Evolutionary conservation across 2,329 filamentous ascomycete species (phyloP).

Genomic region (Ophiostoma montium): DNA sequence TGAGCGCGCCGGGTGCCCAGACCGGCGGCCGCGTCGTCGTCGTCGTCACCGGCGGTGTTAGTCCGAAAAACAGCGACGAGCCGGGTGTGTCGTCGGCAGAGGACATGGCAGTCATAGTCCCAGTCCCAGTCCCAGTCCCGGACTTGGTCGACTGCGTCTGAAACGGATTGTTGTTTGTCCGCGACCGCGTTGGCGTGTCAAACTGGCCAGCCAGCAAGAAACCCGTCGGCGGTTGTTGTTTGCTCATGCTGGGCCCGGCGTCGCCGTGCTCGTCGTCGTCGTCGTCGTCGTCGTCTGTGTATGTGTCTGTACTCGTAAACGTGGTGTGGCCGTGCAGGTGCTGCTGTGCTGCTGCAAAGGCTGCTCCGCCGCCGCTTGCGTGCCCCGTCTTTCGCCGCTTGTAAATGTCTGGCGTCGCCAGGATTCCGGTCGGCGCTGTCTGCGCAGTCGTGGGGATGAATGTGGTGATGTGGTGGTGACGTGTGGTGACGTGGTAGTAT

Average conservation of each 20-base stretch:
- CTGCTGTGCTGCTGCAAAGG: not conserved
- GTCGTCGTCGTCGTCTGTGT: too few species aligned
- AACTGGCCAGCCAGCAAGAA: too few species aligned
- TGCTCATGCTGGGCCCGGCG: too few species aligned
- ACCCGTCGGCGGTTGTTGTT: too few species aligned
- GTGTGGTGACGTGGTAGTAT: not conserved
- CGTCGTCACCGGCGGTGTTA: not conserved
- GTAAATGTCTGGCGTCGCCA: not conserved
- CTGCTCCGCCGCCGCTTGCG: not conserved
- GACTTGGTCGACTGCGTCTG: too few species aligned
- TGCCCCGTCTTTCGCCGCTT: slow-evolving; percentile 2
- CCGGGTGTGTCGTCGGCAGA: not conserved
- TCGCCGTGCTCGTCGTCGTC: too few species aligned
- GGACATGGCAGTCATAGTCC: too few species aligned
- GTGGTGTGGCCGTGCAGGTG: too few species aligned
- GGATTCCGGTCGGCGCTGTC: not conserved
- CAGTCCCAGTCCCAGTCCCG: too few species aligned
- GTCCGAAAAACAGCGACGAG: not conserved
- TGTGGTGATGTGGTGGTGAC: not conserved
- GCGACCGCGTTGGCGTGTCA: too few species aligned
- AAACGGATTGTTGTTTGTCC: too few species aligned
- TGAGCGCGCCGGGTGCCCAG: not conserved
- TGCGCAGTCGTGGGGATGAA: not conserved
- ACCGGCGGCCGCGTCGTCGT: not conserved
- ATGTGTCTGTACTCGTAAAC: too few species aligned